phyloP scores from a whole-genome alignment of 2,329 filamentous ascomycete species.

The Aspergillus pseudotamarii region DNA sequence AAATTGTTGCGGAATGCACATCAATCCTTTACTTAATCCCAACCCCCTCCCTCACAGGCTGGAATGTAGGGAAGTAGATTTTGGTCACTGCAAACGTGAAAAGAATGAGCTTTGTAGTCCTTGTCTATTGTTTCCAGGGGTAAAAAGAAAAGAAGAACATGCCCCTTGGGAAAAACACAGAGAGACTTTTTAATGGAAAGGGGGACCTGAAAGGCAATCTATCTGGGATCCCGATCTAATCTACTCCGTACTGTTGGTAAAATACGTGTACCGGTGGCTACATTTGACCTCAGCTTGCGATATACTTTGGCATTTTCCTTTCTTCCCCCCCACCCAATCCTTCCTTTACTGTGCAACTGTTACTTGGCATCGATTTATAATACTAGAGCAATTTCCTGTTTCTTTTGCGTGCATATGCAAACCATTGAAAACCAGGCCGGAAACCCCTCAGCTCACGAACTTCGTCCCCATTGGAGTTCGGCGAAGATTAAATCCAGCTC shows the following conservation, averaged over 20 bases:
- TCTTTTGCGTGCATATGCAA: neutral
- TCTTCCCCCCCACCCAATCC: neutral
- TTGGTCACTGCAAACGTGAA: neutral
- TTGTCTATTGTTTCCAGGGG: neutral
- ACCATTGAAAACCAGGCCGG: neutral
- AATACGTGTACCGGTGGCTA: neutral
- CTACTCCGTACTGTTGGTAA: neutral
- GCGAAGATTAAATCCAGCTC: neutral
- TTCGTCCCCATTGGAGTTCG: neutral
- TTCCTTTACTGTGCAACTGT: neutral
- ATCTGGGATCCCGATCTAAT: neutral
- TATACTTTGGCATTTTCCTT: neutral
- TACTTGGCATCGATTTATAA: conserved; percentile 3
- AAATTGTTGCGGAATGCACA: neutral
- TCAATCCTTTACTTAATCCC: neutral
- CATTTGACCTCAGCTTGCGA: neutral
- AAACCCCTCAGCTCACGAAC: neutral
- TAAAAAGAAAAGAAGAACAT: neutral
- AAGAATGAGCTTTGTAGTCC: neutral
- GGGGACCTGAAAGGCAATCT: neutral
- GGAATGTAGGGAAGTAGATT: neutral
- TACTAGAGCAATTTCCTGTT: neutral
- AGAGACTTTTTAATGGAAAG: neutral
- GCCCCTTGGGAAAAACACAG: neutral
- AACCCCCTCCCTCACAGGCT: neutral